Base-by-base conservation (phyloP, 495 filamentous ascomycete species). In the Penicillium cinerascens region DNA sequence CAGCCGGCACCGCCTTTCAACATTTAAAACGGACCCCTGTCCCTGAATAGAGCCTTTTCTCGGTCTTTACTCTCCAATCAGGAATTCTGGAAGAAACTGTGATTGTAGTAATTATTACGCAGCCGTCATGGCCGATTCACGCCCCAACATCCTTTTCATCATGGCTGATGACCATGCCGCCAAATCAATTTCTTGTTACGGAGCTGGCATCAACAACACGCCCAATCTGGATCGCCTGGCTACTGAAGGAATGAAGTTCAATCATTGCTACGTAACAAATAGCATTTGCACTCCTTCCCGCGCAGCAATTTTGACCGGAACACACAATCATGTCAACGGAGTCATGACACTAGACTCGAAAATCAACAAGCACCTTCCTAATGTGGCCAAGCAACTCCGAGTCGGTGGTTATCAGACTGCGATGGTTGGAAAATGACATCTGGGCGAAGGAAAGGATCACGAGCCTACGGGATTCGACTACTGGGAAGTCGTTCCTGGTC, bases 131-230 rank as follows among this genome's bases (percentile, higher is more conserved):
- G 25, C 56, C 4, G 27, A 50, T 11, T 15, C 16, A 11, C 55
- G 59, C 16, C 73, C 73, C 10, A 76, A 76, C 42, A 71, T 76
- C 46, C 39, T 76, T 51, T 76, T 76, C 58, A 72, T 75, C 57
- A 71, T 76, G 69, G 73, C 73, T 9, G 73, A 76, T 60, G 73
- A 76, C 59, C 73, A 76, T 66, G 73, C 73, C 49, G 57, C 67
- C 6, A 75, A 76, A 52, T 56, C 73, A 1, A 76, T 75, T 42
- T 61, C 60, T 20, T 65, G 58, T 53, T 73, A 75, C 46, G 67
- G 67, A 16, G 70, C 73, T 3, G 67, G 67, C 17, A 71, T 76
- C 50, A 76, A 76, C 54, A 42, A 67, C 42, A 76, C 73, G 0
- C 73, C 73, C 0, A 64, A 76, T 46, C 59, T 76, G 44, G 73